Base-by-base conservation (phyloP, 768 basidiomycete species). In the Wakefieldia striispora region DNA sequence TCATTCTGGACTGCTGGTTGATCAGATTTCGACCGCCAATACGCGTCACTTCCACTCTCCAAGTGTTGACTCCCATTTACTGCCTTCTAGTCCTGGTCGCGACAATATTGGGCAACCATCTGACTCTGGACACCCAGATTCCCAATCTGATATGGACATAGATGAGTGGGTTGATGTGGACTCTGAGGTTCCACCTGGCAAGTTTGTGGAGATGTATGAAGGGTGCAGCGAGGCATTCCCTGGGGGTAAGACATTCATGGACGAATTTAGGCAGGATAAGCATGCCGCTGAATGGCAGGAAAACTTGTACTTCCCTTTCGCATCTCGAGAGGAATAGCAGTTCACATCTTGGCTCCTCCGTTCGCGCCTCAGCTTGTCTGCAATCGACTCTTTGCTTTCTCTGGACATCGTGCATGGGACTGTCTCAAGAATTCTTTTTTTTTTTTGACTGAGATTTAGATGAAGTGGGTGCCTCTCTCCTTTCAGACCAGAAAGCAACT, bases 181-280 rank as follows among this genome's bases (percentile, higher is more conserved):
- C 27, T 9, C 27, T 13, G 31, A 33, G 31, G 31, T 33, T 33
- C 31, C 31, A 33, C 3, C 31, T 33, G 12, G 19, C 31, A 33
- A 16, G 5, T 34, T 39, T 13, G 39, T 10, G 1, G 37, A 50
- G 26, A 23, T n/a, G 3, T 44, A 13, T 19, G n/a, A 4, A 9
- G 21, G 21, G 16, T 29, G 33, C 24, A 35, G 44, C 34, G 0
- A 29, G 8, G 17, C 29, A 4, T 46, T n/a, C 10, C 12, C 35
- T 16, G 45, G 50, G 6, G 21, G 50, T 1, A 1, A 13, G 12
- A 36, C 17, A 0, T 53, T 53, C 33, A 53, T 53, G 47, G 47
- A 49, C 13, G 2, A 3, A 7, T 53, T 53, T 21, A 33, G 29
- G 29, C 13, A 51, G 1, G 29, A 52, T 4, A 2, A 41, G n/a